Evolutionary conservation across 2,329 filamentous ascomycete genomes (phyloP).

Genomic region (Colletotrichum cereale): DNA sequence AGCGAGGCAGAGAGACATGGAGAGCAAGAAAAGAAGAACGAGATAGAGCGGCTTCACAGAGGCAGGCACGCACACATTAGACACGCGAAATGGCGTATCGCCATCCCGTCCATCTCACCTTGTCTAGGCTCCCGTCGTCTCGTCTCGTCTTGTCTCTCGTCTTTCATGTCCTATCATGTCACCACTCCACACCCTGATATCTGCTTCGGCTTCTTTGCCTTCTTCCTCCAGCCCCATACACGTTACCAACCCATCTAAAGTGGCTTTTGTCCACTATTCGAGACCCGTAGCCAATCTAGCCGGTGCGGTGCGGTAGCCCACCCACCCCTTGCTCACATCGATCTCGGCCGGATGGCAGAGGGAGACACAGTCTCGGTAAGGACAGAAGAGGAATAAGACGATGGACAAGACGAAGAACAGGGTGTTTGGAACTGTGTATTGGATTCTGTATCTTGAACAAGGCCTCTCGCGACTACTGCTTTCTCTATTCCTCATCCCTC

Average conservation of each 20-base stretch:
- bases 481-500: not conserved
- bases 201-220: not conserved
- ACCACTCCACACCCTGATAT: not conserved
- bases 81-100: not conserved
- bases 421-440: conserved; percentile 1
- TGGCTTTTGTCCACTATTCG: not conserved
- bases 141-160: not conserved
- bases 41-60: conserved; percentile 2
- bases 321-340: not conserved
- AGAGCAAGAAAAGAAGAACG: not conserved
- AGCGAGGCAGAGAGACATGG: not conserved
- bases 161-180: not conserved
- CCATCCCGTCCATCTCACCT: not conserved
- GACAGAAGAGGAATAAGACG: not conserved
- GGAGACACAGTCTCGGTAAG: not conserved
- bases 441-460: not conserved
- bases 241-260: not conserved
- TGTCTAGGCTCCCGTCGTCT: not conserved
- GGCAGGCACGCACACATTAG: not conserved
- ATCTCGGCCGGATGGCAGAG: not conserved
- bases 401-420: not conserved
- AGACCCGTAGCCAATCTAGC: not conserved
- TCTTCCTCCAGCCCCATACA: not conserved
- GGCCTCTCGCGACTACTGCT: not conserved
- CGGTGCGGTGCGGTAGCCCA: not conserved